A percentile compares a stretch with the other conserved stretches of the same genome.
These are phyloP conservation scores for Middelhovenomyces tepae DNA, from an alignment of 805 yeast genomes.

Conservation along the genomic window DNA sequence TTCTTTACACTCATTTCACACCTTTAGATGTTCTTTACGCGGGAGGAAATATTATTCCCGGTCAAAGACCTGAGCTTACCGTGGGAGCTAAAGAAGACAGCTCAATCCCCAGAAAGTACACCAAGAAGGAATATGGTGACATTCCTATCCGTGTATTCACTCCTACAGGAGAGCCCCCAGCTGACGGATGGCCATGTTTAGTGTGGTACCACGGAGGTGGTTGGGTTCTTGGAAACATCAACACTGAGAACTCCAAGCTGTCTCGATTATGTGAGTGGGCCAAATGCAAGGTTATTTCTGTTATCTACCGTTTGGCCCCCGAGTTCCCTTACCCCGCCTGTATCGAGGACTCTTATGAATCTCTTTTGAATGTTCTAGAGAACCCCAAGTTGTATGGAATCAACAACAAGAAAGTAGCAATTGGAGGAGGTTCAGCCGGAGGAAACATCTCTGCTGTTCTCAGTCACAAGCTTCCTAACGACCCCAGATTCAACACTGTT, in stretches of 20 bases:
- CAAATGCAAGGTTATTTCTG: slow-evolving; percentile 34
- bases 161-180: slow-evolving; percentile 31
- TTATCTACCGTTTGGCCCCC: slow-evolving; percentile 46
- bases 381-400: slow-evolving; percentile 11
- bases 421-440: slow-evolving; percentile 43
- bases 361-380: slow-evolving; percentile 17
- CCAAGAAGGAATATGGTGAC: too few species aligned
- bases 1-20: slow-evolving; percentile 30
- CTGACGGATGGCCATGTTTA: slow-evolving; percentile 31
- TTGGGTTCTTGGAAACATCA: slow-evolving; percentile 34
- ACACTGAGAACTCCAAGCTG: slow-evolving; percentile 36
- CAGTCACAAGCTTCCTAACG: slow-evolving; percentile 24
- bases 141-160: slow-evolving; percentile 30
- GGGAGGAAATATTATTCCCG: slow-evolving; percentile 36
- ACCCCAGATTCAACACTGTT: slow-evolving; percentile 14
- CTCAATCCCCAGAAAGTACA: slow-evolving; percentile 28
- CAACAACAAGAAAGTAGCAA: slow-evolving; percentile 26
- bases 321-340: slow-evolving; percentile 42
- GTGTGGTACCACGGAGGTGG: slow-evolving; percentile 41
- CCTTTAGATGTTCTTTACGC: slow-evolving; percentile 27
- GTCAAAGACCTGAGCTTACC: slow-evolving; percentile 29
- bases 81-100: slow-evolving; percentile 27
- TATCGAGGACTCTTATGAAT: slow-evolving; percentile 36
- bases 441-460: slow-evolving; percentile 28
- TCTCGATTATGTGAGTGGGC: slow-evolving; percentile 33